These are phyloP conservation scores for Podila minutissima DNA, from an alignment of 192 early-diverging fungal genomes.

Conservation along the genomic window DNA sequence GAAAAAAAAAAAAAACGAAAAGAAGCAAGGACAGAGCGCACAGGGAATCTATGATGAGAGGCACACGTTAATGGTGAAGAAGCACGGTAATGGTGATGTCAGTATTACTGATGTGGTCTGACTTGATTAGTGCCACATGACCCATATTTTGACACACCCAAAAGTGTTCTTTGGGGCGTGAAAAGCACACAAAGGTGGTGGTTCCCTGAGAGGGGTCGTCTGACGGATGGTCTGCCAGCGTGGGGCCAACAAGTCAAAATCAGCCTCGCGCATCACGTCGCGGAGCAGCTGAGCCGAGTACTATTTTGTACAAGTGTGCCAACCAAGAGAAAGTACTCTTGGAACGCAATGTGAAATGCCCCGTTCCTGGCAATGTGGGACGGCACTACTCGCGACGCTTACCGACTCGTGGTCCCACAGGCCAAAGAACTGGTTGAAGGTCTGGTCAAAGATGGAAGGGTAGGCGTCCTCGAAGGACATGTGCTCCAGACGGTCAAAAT, in stretches of 20 bases:
- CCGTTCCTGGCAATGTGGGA: too few relatives aligned
- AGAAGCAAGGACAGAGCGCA: too few relatives aligned
- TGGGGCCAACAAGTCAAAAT: neutral
- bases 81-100: too few relatives aligned
- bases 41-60: too few relatives aligned
- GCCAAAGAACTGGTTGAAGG: constrained; percentile 3
- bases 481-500: constrained; percentile 1
- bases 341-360: neutral
- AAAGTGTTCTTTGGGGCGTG: too few relatives aligned
- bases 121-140: too few relatives aligned
- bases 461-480: neutral
- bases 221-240: neutral
- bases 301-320: neutral
- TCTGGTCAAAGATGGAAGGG: constrained; percentile 4
- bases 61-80: too few relatives aligned
- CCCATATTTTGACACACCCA: too few relatives aligned
- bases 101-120: too few relatives aligned
- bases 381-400: neutral
- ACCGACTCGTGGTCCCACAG: neutral
- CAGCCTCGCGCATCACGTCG: neutral
- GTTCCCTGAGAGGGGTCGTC: neutral
- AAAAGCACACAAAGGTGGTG: neutral
- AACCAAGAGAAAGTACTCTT: neutral
- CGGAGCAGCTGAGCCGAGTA: neutral
- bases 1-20: too few relatives aligned